Percentiles rank a stretch among this genome's conserved stretches.
Conservation (phyloP, 768 basidiomycete genomes). For the Termitomyces sp. region DNA sequence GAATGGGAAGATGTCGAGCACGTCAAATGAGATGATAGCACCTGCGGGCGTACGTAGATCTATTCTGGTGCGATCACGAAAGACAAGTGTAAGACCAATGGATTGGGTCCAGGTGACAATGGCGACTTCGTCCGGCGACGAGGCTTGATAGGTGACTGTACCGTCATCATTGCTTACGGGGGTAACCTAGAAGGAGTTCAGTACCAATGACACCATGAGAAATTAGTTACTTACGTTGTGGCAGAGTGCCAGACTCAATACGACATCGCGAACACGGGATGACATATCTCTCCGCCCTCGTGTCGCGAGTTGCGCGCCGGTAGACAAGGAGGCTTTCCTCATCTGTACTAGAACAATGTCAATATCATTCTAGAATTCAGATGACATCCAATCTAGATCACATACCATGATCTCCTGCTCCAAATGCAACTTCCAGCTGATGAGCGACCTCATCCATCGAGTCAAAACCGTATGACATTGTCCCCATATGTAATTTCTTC, state of each 20-base stretch:
- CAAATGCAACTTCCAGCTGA: constrained; percentile 85
- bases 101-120: constrained; percentile 98
- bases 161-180: constrained; percentile 95
- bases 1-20: constrained; percentile 96
- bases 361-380: background rate
- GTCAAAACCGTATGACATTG: constrained; percentile 93
- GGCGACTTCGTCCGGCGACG: constrained; percentile 98
- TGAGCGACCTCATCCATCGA: constrained; percentile 99
- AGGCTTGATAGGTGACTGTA: constrained; percentile 93
- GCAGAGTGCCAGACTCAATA: constrained; percentile 88
- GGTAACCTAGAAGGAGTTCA: constrained; percentile 64
- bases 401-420: constrained; percentile 52
- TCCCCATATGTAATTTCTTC: constrained; percentile 98
- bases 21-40: constrained; percentile 61
- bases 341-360: constrained; percentile 25
- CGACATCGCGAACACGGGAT: constrained; percentile 86
- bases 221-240: constrained; percentile 70
- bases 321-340: constrained; percentile 53
- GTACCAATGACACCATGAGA: background rate
- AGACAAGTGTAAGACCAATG: constrained; percentile 83
- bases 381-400: background rate
- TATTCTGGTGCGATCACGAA: constrained; percentile 89
- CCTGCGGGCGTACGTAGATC: constrained; percentile 72
- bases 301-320: constrained; percentile 77
- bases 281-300: constrained; percentile 94